Base-by-base conservation (phyloP, 164 flowering plant species). In the Nymphaea colorata region DNA sequence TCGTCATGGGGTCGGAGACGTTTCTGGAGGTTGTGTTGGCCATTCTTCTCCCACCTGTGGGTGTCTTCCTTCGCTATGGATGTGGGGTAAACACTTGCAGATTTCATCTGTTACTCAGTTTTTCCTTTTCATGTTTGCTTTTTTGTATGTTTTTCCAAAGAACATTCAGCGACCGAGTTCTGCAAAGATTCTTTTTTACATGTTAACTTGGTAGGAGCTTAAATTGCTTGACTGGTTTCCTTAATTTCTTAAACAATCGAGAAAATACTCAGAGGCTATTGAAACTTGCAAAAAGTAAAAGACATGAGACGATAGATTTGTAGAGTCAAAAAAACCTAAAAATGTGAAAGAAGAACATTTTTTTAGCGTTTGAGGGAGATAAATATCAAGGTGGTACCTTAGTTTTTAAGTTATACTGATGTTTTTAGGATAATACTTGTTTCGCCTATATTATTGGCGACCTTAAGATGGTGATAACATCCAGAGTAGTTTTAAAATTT, bases 31-130 rank as follows among this genome's bases (percentile, higher is more conserved):
- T 88, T 44, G 41, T 88, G 3, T 78, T 88, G 36, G 93, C 93
- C 64, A 86, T 88, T 8, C 76, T 88, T 1, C 69, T 84, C 3
- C 93, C 93, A 3, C 93, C 93, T 14, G 86, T 88, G 59, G 93
- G 89, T 0, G 93, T 88, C 64, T 88, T 88, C 75, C 87, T 88
- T 17, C 73, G 68, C 18, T 74, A 74, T 67, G 77, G 77, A 61
- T 86, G 88, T 72, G 91, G 84, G 8, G 94, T 86, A 76, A 68
- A 16, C 16, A 5, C 2, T 4, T 44, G 0, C 4, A 25, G 36
- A 25, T 25, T 25, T 41, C 7, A 47, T 47, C 12, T 47, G 7
- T 14, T 14, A 47, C 12, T 2, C 55, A 47, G 12, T 47, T 47
- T 2, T 25, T 47, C 5, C 55, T 47, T 60, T 66, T 59, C 10